Conservation (phyloP, 1,284 basidiomycete species). For the Heimioporus punctisporus region DNA sequence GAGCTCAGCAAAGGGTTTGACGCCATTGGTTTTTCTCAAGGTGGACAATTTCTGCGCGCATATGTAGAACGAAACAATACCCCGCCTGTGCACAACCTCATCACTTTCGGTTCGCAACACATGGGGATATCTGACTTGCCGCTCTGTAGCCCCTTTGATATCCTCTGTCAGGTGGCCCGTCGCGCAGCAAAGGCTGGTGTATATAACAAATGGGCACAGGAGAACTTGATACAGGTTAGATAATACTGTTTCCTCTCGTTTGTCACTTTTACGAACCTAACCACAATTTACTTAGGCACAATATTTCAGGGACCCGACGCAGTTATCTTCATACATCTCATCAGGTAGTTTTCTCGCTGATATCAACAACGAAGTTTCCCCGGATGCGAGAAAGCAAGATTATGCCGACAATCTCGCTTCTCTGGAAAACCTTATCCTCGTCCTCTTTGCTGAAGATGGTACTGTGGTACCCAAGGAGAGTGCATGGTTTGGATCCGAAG, state of each 20-base stretch:
- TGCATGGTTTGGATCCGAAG: slow-evolving; percentile 82
- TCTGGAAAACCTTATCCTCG: slow-evolving; percentile 63
- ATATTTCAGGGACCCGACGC: slow-evolving; percentile 90
- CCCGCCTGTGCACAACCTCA: slow-evolving; percentile 81
- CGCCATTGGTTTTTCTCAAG: slow-evolving; percentile 93
- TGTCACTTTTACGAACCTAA: slow-evolving; percentile 1
- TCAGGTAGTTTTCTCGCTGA: slow-evolving; percentile 72
- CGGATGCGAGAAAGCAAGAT: slow-evolving; percentile 51
- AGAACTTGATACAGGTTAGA: slow-evolving; percentile 76
- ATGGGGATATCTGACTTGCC: slow-evolving; percentile 89
- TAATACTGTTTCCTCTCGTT: not conserved
- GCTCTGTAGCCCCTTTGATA: slow-evolving; percentile 65
- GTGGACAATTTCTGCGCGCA: slow-evolving; percentile 90
- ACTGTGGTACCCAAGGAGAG: slow-evolving; percentile 85
- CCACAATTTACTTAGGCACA: slow-evolving; percentile 65
- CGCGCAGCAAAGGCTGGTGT: slow-evolving; percentile 75
- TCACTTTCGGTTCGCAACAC: slow-evolving; percentile 88
- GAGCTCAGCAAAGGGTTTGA: slow-evolving; percentile 84
- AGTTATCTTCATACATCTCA: slow-evolving; percentile 70
- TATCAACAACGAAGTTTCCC: slow-evolving; percentile 73
- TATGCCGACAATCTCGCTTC: slow-evolving; percentile 63
- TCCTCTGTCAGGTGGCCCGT: slow-evolving; percentile 79
- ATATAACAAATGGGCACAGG: slow-evolving; percentile 84
- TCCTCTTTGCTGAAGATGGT: slow-evolving; percentile 70
- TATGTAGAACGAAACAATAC: slow-evolving; percentile 87